Percentiles rank a stretch among this genome's conserved stretches.
phyloP scores from a whole-genome alignment of 2,329 filamentous ascomycete species.

The Aspergillus sp. region DNA sequence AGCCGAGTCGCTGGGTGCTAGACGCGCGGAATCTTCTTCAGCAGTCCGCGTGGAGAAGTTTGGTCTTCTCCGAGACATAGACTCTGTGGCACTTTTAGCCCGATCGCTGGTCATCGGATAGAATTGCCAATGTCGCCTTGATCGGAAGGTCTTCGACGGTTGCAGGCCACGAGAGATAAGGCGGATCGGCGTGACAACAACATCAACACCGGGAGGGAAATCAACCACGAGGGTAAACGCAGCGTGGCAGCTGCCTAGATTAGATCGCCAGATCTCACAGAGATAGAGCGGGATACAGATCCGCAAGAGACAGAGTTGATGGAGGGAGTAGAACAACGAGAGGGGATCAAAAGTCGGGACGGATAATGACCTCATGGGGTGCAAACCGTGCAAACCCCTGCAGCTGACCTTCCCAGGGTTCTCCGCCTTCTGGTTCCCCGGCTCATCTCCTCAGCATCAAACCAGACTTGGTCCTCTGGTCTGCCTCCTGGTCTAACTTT shows the following conservation, averaged over 20 bases:
- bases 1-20: slow-evolving; percentile 32
- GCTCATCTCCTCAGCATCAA: not conserved
- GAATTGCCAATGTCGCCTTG: not conserved
- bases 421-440: not conserved
- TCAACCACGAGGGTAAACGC: not conserved
- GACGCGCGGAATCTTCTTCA: slow-evolving; percentile 35
- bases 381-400: slow-evolving; percentile 35
- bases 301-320: not conserved
- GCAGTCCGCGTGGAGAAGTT: slow-evolving; percentile 40
- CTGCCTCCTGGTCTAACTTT: too few relatives aligned
- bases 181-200: too few relatives aligned
- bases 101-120: slow-evolving; percentile 23
- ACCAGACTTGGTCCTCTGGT: too few relatives aligned
- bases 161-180: too few relatives aligned
- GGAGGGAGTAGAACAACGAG: not conserved
- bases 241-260: not conserved
- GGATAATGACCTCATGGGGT: slow-evolving; percentile 21
- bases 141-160: too few relatives aligned
- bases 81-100: slow-evolving; percentile 19
- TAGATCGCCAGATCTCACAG: too few relatives aligned
- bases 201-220: too few relatives aligned
- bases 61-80: slow-evolving; percentile 36
- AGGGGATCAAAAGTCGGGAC: not conserved
- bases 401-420: slow-evolving; percentile 4
- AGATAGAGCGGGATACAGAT: too few relatives aligned